These are phyloP conservation scores for Kalmusia sp. DNA, from an alignment of 2,329 filamentous ascomycete genomes.

Conservation along the genomic window DNA sequence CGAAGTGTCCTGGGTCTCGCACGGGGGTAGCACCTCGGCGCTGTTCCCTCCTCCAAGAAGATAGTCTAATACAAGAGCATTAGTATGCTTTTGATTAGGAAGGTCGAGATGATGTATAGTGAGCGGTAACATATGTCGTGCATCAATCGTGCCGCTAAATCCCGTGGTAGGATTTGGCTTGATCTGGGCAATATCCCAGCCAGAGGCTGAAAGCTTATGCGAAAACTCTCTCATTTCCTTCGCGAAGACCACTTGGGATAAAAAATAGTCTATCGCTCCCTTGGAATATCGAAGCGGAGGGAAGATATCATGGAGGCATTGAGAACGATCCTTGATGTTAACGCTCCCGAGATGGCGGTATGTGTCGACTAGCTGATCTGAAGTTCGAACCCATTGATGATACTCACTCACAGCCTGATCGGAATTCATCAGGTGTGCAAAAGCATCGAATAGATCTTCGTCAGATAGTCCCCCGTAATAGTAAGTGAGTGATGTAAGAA, in stretches of 20 bases:
- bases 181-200: slow-evolving; percentile 67
- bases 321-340: slow-evolving; percentile 54
- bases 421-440: slow-evolving; percentile 57
- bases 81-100: slow-evolving; percentile 65
- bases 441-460: slow-evolving; percentile 56
- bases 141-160: slow-evolving; percentile 76
- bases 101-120: slow-evolving; percentile 64
- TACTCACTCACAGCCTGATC: slow-evolving; percentile 64
- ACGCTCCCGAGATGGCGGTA: slow-evolving; percentile 46
- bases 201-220: slow-evolving; percentile 68
- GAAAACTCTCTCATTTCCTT: slow-evolving; percentile 69
- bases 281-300: slow-evolving; percentile 61
- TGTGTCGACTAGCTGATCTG: slow-evolving; percentile 40
- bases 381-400: slow-evolving; percentile 52
- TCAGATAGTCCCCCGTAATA: slow-evolving; percentile 68
- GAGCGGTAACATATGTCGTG: slow-evolving; percentile 63
- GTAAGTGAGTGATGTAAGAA: slow-evolving; percentile 70
- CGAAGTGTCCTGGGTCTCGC: slow-evolving; percentile 15
- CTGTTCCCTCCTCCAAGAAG: slow-evolving; percentile 57
- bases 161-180: slow-evolving; percentile 64
- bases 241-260: slow-evolving; percentile 66
- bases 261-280: slow-evolving; percentile 67
- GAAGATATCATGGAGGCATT: slow-evolving; percentile 61
- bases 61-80: slow-evolving; percentile 68
- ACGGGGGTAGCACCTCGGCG: slow-evolving; percentile 35